Base-by-base conservation (phyloP, 257 asterid species). In the Rhazya stricta region DNA sequence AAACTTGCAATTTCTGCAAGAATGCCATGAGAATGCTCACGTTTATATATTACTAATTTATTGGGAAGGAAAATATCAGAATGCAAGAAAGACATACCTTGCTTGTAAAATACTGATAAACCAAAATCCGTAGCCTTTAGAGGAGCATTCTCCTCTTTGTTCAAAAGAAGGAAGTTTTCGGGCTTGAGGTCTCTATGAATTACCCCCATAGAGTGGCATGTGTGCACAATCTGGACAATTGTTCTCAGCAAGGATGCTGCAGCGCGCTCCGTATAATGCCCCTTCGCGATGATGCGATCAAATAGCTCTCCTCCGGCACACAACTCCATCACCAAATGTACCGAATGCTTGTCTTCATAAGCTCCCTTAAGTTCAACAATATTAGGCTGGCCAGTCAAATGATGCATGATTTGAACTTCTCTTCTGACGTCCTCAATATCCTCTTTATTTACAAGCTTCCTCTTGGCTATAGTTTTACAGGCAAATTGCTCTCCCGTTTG, bases 261-360 rank as follows among this genome's bases (percentile, higher is more conserved):
- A 1, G 96, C 98, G 0, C 96, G 85, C 58, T 93, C 98, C 0
- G 97, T 89, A 58, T 87, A 93, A 67, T 93, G 94, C 1, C 98
- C 98, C 82, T 82, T 87, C 10, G 98, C 87, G 9, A 93, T 93
- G 34, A 93, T 93, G 34, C 98, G 86, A 78, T 93, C 98, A 77
- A 93, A 93, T 9, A 93, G 92, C 88, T 93, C 98, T 23, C 98
- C 98, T 12, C 98, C 98, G 18, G 92, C 97, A 73, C 98, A 93
- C 29, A 93, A 79, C 85, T 93, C 97, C 96, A 93, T 87, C 69
- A 93, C 96, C 78, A 93, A 70, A 67, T 93, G 94, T 68, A 93
- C 97, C 3, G 92, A 87, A 56, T 93, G 94, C 85, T 93, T 93
- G 78, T 93, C 98, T 80, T 93, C 98, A 71, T 81, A 93, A 0